A percentile compares a stretch with the other conserved stretches of the same genome.
phyloP scores from a whole-genome alignment of 2,329 filamentous ascomycete species.

The Claviceps humidiphila region DNA sequence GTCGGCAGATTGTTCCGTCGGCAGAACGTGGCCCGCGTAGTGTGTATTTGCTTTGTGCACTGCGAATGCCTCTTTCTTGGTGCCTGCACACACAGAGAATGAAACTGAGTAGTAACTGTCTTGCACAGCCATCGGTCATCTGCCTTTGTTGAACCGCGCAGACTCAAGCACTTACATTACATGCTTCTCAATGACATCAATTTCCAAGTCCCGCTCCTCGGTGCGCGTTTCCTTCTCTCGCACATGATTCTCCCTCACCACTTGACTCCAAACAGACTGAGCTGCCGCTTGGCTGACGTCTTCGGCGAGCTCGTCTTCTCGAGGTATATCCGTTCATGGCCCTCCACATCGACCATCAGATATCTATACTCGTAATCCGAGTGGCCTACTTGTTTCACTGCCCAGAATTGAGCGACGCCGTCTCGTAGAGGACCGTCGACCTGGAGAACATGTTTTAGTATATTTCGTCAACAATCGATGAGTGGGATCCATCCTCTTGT shows the following conservation, averaged over 20 bases:
- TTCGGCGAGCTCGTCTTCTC: conserved; percentile 40
- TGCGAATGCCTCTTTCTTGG: too few relatives aligned
- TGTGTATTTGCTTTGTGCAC: too few relatives aligned
- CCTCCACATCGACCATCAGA: conserved; percentile 67
- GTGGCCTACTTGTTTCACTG: conserved; percentile 53
- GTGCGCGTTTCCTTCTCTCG: too few relatives aligned
- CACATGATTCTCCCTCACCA: conserved; percentile 26
- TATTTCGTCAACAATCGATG: neutral
- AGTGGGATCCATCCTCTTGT: neutral
- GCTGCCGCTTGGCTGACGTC: conserved; percentile 26
- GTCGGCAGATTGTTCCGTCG: too few relatives aligned
- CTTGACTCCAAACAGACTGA: conserved; percentile 49
- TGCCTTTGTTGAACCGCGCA: too few relatives aligned
- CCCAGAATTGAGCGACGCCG: conserved; percentile 65
- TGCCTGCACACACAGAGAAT: too few relatives aligned
- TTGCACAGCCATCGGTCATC: too few relatives aligned
- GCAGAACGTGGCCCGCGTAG: too few relatives aligned
- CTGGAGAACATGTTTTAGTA: conserved; percentile 20
- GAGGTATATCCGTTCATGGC: conserved; percentile 51
- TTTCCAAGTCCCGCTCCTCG: too few relatives aligned
- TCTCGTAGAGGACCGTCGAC: conserved; percentile 64
- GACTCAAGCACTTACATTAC: too few relatives aligned
- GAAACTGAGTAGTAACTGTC: too few relatives aligned
- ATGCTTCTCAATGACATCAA: too few relatives aligned
- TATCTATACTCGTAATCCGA: conserved; percentile 66